phyloP scores from a whole-genome alignment of 306 rosid genomes.

The Carpinus fangiana region DNA sequence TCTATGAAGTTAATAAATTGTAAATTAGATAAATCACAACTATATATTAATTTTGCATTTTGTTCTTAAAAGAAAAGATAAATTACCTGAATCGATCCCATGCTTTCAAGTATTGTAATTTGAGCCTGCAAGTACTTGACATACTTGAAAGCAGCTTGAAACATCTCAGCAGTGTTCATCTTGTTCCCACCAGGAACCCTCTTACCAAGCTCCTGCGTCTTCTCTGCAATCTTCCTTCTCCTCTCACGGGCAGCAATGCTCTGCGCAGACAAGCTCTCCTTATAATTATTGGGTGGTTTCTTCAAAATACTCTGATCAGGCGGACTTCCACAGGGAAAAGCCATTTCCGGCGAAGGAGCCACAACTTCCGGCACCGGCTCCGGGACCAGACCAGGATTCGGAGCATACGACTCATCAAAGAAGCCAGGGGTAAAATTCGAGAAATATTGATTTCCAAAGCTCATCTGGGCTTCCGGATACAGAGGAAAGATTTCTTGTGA shows the following conservation, averaged over 20 bases:
- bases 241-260: constrained; percentile 79
- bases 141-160: constrained; percentile 66
- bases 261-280: constrained; percentile 44
- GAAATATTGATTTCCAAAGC: not conserved
- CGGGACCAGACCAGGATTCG: not conserved
- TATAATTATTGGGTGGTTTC: not conserved
- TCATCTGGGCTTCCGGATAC: constrained; percentile 19
- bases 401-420: constrained; percentile 7
- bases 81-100: constrained; percentile 33
- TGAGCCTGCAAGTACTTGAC: constrained; percentile 79
- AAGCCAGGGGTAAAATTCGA: not conserved
- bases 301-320: not conserved
- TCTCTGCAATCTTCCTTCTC: constrained; percentile 76
- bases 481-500: constrained; percentile 5
- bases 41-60: too few relatives aligned
- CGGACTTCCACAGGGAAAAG: not conserved
- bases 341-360: not conserved
- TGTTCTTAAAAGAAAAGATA: too few relatives aligned
- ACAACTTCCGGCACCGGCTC: not conserved
- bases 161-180: constrained; percentile 95
- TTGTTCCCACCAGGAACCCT: constrained; percentile 70
- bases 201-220: constrained; percentile 77
- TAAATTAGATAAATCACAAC: too few relatives aligned
- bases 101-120: constrained; percentile 52
- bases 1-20: too few relatives aligned